phyloP scores from a whole-genome alignment of 495 filamentous ascomycete genomes.

The Neurospora sp. region DNA sequence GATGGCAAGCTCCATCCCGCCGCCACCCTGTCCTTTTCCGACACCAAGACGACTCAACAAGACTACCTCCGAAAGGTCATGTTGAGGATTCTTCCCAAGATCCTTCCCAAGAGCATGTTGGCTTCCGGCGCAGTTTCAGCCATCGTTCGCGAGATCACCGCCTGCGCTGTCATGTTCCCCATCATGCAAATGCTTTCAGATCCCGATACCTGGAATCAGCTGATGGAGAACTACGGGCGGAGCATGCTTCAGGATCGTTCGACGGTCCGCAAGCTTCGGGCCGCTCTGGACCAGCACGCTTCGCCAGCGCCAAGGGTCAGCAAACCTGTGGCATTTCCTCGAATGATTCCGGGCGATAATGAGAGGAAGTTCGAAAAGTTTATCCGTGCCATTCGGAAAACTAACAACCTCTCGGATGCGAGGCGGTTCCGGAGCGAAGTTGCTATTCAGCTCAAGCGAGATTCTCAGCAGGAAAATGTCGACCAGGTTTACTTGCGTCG shows the following conservation, averaged over 20 bases:
- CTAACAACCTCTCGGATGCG: slow-evolving; percentile 89
- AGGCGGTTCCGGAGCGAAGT: slow-evolving; percentile 85
- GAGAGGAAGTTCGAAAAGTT: slow-evolving; percentile 92
- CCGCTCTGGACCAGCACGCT: slow-evolving; percentile 89
- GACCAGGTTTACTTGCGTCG: slow-evolving; percentile 80
- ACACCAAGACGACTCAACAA: slow-evolving; percentile 74
- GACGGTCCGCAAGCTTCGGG: slow-evolving; percentile 85
- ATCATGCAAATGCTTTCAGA: slow-evolving; percentile 64
- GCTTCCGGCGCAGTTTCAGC: slow-evolving; percentile 70
- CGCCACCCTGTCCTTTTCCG: slow-evolving; percentile 68
- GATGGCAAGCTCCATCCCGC: slow-evolving; percentile 86
- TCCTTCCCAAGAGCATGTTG: slow-evolving; percentile 64
- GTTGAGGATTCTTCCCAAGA: slow-evolving; percentile 55
- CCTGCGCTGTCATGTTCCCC: slow-evolving; percentile 65
- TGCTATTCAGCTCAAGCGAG: slow-evolving; percentile 82
- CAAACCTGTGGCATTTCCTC: slow-evolving; percentile 48
- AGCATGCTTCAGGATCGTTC: slow-evolving; percentile 91
- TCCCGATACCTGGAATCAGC: slow-evolving; percentile 93
- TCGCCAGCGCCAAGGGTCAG: slow-evolving; percentile 64
- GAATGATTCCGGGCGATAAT: slow-evolving; percentile 53
- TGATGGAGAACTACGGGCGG: slow-evolving; percentile 81
- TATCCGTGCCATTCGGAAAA: slow-evolving; percentile 77
- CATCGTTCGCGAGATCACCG: slow-evolving; percentile 74
- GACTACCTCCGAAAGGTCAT: slow-evolving; percentile 71
- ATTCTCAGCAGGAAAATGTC: slow-evolving; percentile 63